Base-by-base conservation (phyloP, 805 yeast genomes). In the Lipomyces sp. region DNA sequence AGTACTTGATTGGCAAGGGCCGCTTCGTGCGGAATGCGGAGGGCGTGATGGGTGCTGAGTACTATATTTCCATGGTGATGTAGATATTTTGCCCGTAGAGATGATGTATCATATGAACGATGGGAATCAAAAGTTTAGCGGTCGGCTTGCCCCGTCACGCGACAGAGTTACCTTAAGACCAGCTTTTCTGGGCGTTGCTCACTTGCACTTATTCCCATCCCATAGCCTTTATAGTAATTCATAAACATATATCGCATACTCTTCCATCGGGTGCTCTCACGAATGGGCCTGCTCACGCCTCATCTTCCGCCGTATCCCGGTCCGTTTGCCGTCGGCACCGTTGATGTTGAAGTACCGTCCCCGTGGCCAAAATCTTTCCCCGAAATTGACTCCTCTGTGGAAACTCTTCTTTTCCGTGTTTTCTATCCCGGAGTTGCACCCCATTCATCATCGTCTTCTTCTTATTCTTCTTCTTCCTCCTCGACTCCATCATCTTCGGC, bases 1-100 rank as follows among this genome's bases (percentile, higher is more conserved):
- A 75, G 63, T 76, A 72, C 57, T 69, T 80, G 49, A 43, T 79
- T 21, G 86, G 84, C 19, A 78, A 74, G 62, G 86, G 87, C 31
- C 72, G 83, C 51, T 80, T 81, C 60, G 61, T 76, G 42, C 72
- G 82, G 59, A 77, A 75, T 54, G 70, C 64, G 3, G 61, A 68
- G 5, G 80, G 77, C 19, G 57, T 33, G 1, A 64, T 79, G 51
- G 72, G 67, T 53, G 84, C 82, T 36, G 84, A 82, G 66, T 81
- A 81, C 69, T 71, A 68, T 55, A 65, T 77, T 47, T 78, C 76
- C 57, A 68, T 73, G 26, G 37, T 45, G 47, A 28, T 28, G 44
- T 50, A 41, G 31, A 22, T 16, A 18, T 2, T 19, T 13, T 14
- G 28, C 8, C n/a, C 5, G 35, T 5, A 14, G 18, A 14, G 18